These are phyloP conservation scores for Exophiala lecanii-corni DNA, from an alignment of 2,329 filamentous ascomycete species.

Conservation along the genomic window DNA sequence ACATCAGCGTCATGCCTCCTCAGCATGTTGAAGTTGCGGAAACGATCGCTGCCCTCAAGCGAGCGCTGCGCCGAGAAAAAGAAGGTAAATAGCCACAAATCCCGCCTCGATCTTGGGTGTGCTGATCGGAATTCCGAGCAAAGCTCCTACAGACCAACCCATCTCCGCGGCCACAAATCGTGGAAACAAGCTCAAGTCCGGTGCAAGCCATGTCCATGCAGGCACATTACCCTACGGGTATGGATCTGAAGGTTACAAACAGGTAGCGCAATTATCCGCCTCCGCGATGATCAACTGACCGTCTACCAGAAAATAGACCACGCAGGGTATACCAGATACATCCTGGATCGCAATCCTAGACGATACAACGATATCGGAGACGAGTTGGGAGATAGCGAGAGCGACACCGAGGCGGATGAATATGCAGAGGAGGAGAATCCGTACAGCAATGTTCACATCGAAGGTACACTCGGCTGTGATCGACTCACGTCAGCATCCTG, in stretches of 20 bases:
- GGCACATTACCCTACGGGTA: conserved; percentile 50
- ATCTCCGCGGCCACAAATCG: conserved; percentile 54
- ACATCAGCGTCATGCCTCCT: conserved; percentile 25
- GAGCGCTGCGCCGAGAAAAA: conserved; percentile 45
- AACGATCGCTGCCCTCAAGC: conserved; percentile 53
- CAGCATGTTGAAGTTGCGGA: conserved; percentile 41
- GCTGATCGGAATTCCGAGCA: conserved; percentile 3
- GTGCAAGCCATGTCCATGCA: conserved; percentile 53
- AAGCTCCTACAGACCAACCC: conserved; percentile 43
- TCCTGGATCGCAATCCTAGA: conserved; percentile 55
- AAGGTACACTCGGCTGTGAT: conserved; percentile 40
- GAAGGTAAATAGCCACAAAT: conserved; percentile 35
- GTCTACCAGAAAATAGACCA: conserved; percentile 52
- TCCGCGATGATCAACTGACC: neutral
- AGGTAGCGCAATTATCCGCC: conserved; percentile 38
- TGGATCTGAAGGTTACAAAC: conserved; percentile 51
- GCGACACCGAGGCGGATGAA: conserved; percentile 54
- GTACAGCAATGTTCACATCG: conserved; percentile 54
- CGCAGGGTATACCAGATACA: conserved; percentile 57
- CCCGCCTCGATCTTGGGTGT: too few relatives aligned
- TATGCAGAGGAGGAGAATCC: conserved; percentile 58
- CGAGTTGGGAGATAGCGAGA: conserved; percentile 55
- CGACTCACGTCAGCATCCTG: too few relatives aligned
- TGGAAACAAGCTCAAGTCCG: conserved; percentile 58
- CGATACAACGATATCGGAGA: conserved; percentile 62